These are phyloP conservation scores for Neurospora crassa DNA, from an alignment of 2,329 filamentous ascomycete species.

Conservation along the genomic window DNA sequence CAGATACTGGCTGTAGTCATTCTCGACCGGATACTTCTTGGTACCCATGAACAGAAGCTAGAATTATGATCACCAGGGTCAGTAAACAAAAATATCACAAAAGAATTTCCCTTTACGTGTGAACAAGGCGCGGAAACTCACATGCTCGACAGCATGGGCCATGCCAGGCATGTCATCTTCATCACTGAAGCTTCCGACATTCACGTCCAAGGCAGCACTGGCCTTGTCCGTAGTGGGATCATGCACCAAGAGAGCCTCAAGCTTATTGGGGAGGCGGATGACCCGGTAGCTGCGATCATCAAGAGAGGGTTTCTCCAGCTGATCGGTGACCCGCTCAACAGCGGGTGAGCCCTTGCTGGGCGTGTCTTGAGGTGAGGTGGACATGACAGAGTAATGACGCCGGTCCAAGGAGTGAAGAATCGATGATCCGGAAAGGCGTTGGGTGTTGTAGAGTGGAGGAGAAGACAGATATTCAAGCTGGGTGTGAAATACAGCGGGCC, in stretches of 20 bases:
- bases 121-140: conserved; percentile 23
- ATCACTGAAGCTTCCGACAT: conserved; percentile 93
- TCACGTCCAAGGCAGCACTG: conserved; percentile 88
- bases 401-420: background rate
- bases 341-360: conserved; percentile 22
- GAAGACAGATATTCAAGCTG: background rate
- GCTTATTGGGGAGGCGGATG: conserved; percentile 71
- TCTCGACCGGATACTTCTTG: conserved; percentile 92
- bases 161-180: conserved; percentile 84
- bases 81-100: background rate
- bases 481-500: background rate
- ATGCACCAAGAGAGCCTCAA: conserved; percentile 87
- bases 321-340: conserved; percentile 49
- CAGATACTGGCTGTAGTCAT: conserved; percentile 91
- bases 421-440: conserved; percentile 1
- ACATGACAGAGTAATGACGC: conserved; percentile 10
- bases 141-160: conserved; percentile 92
- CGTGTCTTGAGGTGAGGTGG: conserved; percentile 7
- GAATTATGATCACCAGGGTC: background rate
- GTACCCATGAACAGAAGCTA: conserved; percentile 94
- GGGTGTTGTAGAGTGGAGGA: conserved; percentile 4
- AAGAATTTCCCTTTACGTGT: background rate
- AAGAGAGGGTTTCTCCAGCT: conserved; percentile 70
- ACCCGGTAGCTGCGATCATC: conserved; percentile 86
- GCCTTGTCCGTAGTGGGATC: conserved; percentile 95